Percentiles rank a stretch among this genome's conserved stretches.
Evolutionary conservation across 352 stramenopile genomes (phyloP).

Genomic region (Phytopythium kandeliae): DNA sequence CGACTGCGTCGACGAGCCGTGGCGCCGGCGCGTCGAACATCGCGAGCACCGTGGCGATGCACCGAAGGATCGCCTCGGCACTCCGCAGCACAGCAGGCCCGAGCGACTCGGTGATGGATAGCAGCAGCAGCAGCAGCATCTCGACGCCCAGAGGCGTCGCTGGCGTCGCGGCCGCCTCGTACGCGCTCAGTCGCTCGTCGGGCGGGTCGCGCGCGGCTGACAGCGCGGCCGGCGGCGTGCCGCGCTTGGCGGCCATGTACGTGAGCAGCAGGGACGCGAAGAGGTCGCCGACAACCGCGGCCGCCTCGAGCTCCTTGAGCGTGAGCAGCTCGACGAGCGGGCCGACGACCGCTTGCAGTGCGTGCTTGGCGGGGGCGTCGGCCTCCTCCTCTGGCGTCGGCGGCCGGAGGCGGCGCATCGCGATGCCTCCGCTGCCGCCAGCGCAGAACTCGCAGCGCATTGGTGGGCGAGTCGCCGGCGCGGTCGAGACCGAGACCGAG

Average conservation of each 20-base stretch:
- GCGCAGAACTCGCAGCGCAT: constrained; percentile 45
- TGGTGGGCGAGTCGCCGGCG: background rate
- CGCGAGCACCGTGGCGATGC: constrained; percentile 60
- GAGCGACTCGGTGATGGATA: constrained; percentile 68
- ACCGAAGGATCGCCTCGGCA: constrained; percentile 54
- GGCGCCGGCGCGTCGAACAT: constrained; percentile 36
- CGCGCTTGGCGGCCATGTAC: constrained; percentile 54
- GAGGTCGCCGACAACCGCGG: constrained; percentile 61
- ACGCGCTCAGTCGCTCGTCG: constrained; percentile 10
- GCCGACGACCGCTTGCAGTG: constrained; percentile 32
- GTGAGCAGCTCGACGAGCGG: constrained; percentile 50
- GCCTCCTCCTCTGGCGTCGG: background rate
- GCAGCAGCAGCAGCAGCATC: constrained; percentile 53
- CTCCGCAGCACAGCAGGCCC: constrained; percentile 71
- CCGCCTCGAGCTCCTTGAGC: constrained; percentile 57
- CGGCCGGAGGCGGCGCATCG: constrained; percentile 18
- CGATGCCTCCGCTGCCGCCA: constrained; percentile 54
- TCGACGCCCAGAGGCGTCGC: constrained; percentile 33
- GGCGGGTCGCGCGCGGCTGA: too few relatives aligned
- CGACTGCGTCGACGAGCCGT: constrained; percentile 22
- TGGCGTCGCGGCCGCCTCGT: constrained; percentile 28
- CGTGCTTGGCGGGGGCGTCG: constrained; percentile 6
- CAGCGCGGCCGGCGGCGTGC: too few relatives aligned
- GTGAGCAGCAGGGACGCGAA: constrained; percentile 72
- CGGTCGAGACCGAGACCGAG: constrained; percentile 24